Conservation (phyloP, 495 filamentous ascomycete genomes). For the Penicillium cinerascens region DNA sequence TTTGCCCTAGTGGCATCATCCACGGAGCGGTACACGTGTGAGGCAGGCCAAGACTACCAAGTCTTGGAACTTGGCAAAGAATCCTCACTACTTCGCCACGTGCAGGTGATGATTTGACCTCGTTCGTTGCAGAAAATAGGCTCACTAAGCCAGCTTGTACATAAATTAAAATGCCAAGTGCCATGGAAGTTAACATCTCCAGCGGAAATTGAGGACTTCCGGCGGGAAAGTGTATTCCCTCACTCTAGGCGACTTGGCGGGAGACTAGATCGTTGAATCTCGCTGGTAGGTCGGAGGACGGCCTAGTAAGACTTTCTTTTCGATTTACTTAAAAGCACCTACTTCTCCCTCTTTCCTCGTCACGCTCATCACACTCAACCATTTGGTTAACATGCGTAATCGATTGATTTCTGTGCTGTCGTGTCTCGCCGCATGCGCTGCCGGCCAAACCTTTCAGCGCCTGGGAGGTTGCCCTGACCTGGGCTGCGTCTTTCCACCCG, state of each 20-base stretch:
- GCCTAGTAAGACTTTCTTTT: not conserved
- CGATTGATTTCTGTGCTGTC: slow-evolving; percentile 18
- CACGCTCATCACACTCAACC: slow-evolving; percentile 7
- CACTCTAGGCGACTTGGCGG: not conserved
- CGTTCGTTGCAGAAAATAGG: not conserved
- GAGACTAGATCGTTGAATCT: slow-evolving; percentile 11
- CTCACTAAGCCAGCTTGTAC: not conserved
- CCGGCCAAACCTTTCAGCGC: slow-evolving; percentile 65
- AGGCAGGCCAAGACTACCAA: slow-evolving; percentile 2
- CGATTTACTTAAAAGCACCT: not conserved
- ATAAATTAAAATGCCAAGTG: not conserved
- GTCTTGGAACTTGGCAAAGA: not conserved
- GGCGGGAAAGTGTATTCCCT: not conserved
- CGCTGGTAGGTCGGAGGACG: too few species aligned
- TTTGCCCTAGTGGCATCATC: too few species aligned
- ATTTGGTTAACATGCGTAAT: slow-evolving; percentile 15
- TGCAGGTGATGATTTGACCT: not conserved
- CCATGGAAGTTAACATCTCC: not conserved
- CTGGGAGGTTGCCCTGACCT: slow-evolving; percentile 66
- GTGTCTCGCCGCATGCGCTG: slow-evolving; percentile 17
- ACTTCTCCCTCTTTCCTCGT: not conserved
- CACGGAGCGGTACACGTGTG: not conserved
- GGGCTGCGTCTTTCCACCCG: slow-evolving; percentile 72
- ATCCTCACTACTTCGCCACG: slow-evolving; percentile 4
- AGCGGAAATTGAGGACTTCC: not conserved